Conservation (phyloP, 805 yeast species). For the Schizosaccharomyces pombe region DNA sequence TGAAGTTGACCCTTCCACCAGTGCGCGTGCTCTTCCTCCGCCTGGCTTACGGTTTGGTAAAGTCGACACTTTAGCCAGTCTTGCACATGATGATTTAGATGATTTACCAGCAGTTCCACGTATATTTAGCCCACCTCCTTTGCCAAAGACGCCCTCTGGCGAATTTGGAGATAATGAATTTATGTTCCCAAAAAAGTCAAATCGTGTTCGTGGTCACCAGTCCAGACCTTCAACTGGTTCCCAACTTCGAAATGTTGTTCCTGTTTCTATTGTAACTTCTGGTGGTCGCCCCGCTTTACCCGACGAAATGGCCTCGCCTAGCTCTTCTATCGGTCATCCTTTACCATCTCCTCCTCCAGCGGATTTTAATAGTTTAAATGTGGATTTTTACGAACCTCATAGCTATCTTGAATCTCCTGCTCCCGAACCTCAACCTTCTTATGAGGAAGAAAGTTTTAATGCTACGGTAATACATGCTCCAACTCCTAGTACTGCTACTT, state of each 20-base stretch:
- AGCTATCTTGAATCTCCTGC: too few relatives aligned
- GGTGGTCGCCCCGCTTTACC: background rate
- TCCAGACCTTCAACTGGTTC: background rate
- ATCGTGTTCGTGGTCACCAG: background rate
- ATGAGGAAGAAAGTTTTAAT: too few relatives aligned
- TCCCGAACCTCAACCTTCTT: too few relatives aligned
- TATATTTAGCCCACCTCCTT: background rate
- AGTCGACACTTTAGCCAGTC: background rate
- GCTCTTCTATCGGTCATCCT: conserved; percentile 4
- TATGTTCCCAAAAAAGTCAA: background rate
- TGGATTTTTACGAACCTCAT: too few relatives aligned
- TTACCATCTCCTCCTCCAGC: conserved; percentile 9
- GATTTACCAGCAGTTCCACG: background rate
- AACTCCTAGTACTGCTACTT: background rate
- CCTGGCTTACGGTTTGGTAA: background rate
- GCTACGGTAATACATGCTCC: background rate
- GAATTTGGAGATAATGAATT: background rate
- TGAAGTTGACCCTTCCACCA: background rate
- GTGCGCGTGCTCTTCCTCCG: background rate
- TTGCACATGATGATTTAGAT: background rate
- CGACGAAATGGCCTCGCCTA: conserved; percentile 1
- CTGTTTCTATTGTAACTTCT: background rate
- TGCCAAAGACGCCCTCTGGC: conserved; percentile 1
- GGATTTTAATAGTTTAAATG: too few relatives aligned
- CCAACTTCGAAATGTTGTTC: background rate